phyloP scores from a whole-genome alignment of 2,329 filamentous ascomycete genomes.

The Peltaster fructicola region DNA sequence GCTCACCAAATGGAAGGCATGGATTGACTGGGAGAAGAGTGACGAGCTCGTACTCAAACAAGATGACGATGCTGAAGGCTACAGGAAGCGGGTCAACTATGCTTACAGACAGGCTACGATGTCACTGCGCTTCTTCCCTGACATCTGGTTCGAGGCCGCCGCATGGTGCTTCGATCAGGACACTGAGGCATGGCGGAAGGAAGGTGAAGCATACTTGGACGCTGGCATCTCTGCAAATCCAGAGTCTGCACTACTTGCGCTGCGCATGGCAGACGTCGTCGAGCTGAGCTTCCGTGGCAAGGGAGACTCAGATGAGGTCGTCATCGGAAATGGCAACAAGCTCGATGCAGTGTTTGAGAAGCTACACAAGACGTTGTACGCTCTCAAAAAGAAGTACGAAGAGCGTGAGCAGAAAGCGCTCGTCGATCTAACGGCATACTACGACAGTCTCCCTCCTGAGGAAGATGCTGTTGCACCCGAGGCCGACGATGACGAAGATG shows the following conservation, averaged over 20 bases:
- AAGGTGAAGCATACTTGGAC: conserved; percentile 62
- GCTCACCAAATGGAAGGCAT: conserved; percentile 76
- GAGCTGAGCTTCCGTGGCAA: no score
- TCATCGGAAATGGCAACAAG: conserved; percentile 46
- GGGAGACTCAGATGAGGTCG: conserved; percentile 53
- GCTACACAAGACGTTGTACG: conserved; percentile 75
- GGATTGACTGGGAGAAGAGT: conserved; percentile 90
- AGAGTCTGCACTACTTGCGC: conserved; percentile 76
- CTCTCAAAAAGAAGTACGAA: conserved; percentile 54
- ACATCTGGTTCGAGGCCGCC: conserved; percentile 88
- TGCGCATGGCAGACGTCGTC: conserved; percentile 76
- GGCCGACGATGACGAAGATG: conserved; percentile 37
- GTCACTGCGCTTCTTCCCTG: conserved; percentile 84
- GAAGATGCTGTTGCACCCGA: conserved; percentile 23
- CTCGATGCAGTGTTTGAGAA: conserved; percentile 72
- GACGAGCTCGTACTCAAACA: conserved; percentile 74
- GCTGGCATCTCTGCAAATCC: conserved; percentile 80
- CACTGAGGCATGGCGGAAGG: conserved; percentile 33
- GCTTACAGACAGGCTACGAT: conserved; percentile 89
- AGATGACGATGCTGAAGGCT: conserved; percentile 57
- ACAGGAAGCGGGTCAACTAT: conserved; percentile 66
- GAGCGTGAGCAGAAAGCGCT: conserved; percentile 47
- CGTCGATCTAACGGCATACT: conserved; percentile 37
- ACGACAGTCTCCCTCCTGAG: conserved; percentile 26
- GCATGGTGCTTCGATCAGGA: conserved; percentile 79